A percentile compares a stretch with the other conserved stretches of the same genome.
Conservation (phyloP, 2,329 filamentous ascomycete genomes). For the Cercospora sp. region DNA sequence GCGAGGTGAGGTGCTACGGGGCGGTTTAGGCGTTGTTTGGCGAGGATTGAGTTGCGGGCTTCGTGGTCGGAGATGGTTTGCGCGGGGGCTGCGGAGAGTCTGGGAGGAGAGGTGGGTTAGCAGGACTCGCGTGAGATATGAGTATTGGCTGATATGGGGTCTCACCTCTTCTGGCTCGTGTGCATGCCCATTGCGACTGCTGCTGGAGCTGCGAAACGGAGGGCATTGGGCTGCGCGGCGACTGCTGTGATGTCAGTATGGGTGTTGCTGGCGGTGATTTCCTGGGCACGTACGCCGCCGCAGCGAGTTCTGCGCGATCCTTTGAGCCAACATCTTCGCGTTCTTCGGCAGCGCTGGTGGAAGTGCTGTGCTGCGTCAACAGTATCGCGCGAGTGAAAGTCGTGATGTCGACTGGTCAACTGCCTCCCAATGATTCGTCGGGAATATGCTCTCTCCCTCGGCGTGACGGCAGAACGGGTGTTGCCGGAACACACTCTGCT, state of each 20-base stretch:
- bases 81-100: slow-evolving; percentile 48
- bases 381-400: slow-evolving; percentile 27
- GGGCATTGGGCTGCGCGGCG: slow-evolving; percentile 49
- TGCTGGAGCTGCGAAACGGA: slow-evolving; percentile 47
- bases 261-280: background rate
- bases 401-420: slow-evolving; percentile 30
- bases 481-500: background rate
- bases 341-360: slow-evolving; percentile 18
- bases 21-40: slow-evolving; percentile 74
- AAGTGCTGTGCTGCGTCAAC: background rate
- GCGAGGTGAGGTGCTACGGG: slow-evolving; percentile 81
- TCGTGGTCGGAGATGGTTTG: slow-evolving; percentile 56
- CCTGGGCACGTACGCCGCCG: slow-evolving; percentile 28
- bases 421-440: background rate
- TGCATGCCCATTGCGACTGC: slow-evolving; percentile 44
- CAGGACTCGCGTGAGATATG: no score
- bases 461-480: background rate
- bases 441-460: background rate
- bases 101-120: slow-evolving; percentile 18
- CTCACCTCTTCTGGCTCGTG: slow-evolving; percentile 48
- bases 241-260: slow-evolving; percentile 37
- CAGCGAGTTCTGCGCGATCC: slow-evolving; percentile 47
- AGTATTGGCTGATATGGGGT: no score
- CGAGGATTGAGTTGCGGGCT: slow-evolving; percentile 65
- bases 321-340: slow-evolving; percentile 48